These are phyloP conservation scores for Botryosphaeria agaves DNA, from an alignment of 2,329 filamentous ascomycete genomes.

Conservation along the genomic window DNA sequence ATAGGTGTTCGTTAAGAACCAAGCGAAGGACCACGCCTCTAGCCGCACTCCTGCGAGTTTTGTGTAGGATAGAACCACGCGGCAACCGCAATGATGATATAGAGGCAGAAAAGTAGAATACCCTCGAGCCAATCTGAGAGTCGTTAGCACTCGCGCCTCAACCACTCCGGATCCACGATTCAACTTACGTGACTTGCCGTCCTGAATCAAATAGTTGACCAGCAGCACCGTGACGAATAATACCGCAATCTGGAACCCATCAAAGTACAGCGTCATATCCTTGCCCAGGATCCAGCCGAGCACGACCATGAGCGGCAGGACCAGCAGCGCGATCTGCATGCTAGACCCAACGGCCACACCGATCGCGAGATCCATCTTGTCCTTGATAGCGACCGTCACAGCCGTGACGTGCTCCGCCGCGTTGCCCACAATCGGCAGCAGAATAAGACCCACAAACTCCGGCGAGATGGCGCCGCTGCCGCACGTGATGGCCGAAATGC, in stretches of 20 bases:
- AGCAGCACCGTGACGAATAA: slow-evolving; percentile 71
- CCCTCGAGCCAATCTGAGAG: slow-evolving; percentile 78
- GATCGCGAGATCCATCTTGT: slow-evolving; percentile 73
- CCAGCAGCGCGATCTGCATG: slow-evolving; percentile 66
- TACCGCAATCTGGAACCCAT: slow-evolving; percentile 46
- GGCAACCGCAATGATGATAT: slow-evolving; percentile 54
- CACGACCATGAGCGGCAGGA: slow-evolving; percentile 60
- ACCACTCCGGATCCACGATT: no score
- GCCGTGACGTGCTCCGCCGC: slow-evolving; percentile 70
- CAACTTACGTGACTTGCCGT: slow-evolving; percentile 71
- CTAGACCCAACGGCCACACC: slow-evolving; percentile 65
- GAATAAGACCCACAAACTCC: slow-evolving; percentile 60
- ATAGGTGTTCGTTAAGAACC: no score
- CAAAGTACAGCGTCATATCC: slow-evolving; percentile 48
- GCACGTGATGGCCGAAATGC: no score
- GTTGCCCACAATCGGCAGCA: slow-evolving; percentile 70
- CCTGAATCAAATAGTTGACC: slow-evolving; percentile 71
- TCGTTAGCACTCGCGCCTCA: no score
- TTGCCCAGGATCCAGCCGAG: slow-evolving; percentile 64
- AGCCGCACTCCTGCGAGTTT: no score
- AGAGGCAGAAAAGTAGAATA: slow-evolving; percentile 56
- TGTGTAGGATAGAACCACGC: slow-evolving; percentile 32
- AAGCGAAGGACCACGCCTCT: no score
- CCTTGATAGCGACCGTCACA: slow-evolving; percentile 63
- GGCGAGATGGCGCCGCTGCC: no score